Base-by-base conservation (phyloP, 805 yeast species). In the Cyberlindnera petersonii region DNA sequence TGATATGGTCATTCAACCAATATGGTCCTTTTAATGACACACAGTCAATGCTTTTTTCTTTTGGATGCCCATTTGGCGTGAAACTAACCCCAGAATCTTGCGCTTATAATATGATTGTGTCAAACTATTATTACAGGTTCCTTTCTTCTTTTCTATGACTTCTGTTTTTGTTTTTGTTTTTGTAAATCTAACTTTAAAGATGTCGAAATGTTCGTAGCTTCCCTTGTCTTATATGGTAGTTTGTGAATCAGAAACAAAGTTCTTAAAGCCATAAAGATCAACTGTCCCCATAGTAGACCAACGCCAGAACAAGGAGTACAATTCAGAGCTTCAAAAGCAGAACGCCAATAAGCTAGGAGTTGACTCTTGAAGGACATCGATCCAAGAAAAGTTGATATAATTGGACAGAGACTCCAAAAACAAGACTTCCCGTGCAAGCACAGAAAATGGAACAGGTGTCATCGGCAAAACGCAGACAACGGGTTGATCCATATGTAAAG, bases 401-500 rank as follows among this genome's bases (percentile, higher is more conserved):
- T 10, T 15, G 32, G 24, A 24, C 31, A 24, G 27, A 35, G 26
- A 24, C 26, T 21, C 28, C 18, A 18, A 31, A 17, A 26, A 16
- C 22, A 19, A 31, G n/a, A 30, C 22, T 32, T 19, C 23, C 26
- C 33, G 20, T 14, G 21, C 24, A 31, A 10, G 16, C 18, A 32
- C 24, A 22, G n/a, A 31, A 17, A 26, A 21, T 19, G 33, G 20
- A 15, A 21, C 38, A 33, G 17, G 32, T 28, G 31, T 14, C 17
- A 14, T 40, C 23, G 27, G 44, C 43, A 44, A 29, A 44, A 44
- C 48, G 47, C 47, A 38, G n/a, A 23, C 26, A 24, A 21, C 18
- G 22, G 34, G 20, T 30, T 30, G 21, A 27, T 4, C 17, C 21
- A 13, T 31, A 34, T 18, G 18, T 9, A 20, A 23, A 26, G 24